A percentile compares a stretch with the other conserved stretches of the same genome.
phyloP scores from a whole-genome alignment of 129 eudicot species.

The Kitagawia praeruptora region DNA sequence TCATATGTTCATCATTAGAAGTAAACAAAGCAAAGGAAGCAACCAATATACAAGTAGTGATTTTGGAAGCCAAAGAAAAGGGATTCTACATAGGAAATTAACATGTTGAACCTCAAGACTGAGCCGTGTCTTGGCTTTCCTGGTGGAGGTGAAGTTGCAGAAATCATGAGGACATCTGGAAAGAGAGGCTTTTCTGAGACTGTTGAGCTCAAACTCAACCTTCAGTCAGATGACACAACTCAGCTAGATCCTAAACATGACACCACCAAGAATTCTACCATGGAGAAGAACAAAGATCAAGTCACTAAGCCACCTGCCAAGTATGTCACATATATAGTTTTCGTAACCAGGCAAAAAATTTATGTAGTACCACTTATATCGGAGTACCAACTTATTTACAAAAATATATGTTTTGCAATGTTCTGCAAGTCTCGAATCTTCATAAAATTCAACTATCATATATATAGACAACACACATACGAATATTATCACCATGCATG shows the following conservation, averaged over 20 bases:
- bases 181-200: slow-evolving; percentile 88
- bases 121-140: slow-evolving; percentile 13
- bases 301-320: slow-evolving; percentile 75
- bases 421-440: not conserved
- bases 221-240: slow-evolving; percentile 41
- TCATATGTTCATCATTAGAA: not conserved
- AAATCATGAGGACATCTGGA: slow-evolving; percentile 39
- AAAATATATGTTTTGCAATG: too few species aligned
- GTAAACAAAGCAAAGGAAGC: not conserved
- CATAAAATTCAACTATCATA: too few species aligned
- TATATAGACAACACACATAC: not conserved
- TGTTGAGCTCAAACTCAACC: slow-evolving; percentile 82
- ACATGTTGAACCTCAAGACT: slow-evolving; percentile 7
- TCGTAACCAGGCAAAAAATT: too few species aligned
- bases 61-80: not conserved
- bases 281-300: slow-evolving; percentile 16
- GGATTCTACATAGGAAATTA: not conserved
- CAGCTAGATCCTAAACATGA: slow-evolving; percentile 37
- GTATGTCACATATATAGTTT: slow-evolving; percentile 29
- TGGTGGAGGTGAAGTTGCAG: slow-evolving; percentile 14
- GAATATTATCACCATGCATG: not conserved
- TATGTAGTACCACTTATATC: too few species aligned
- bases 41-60: not conserved
- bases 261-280: slow-evolving; percentile 19
- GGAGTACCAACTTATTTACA: too few species aligned